These are phyloP conservation scores for Cylindrodendrum hubeiense DNA, from an alignment of 2,329 filamentous ascomycete species.

Conservation along the genomic window DNA sequence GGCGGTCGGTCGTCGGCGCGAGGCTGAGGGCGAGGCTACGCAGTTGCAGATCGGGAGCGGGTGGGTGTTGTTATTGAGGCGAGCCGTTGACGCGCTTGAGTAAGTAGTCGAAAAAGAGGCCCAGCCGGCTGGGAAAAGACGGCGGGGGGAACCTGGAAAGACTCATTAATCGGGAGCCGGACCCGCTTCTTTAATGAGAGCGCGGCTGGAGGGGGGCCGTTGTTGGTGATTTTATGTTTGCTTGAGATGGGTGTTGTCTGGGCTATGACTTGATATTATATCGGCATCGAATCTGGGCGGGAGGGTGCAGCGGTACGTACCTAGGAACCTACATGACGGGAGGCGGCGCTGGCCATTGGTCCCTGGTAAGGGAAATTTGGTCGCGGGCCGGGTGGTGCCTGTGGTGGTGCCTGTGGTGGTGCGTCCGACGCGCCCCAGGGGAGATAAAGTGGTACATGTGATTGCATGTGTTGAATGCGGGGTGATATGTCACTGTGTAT, in stretches of 20 bases:
- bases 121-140: slow-evolving; percentile 39
- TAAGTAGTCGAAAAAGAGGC: slow-evolving; percentile 23
- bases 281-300: slow-evolving; percentile 8
- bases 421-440: neutral
- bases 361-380: slow-evolving; percentile 11
- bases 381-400: slow-evolving; percentile 10
- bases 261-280: slow-evolving; percentile 18
- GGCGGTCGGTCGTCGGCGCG: slow-evolving; percentile 21
- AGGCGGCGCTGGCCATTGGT: neutral
- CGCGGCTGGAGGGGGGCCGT: neutral
- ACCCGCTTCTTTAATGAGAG: slow-evolving; percentile 4
- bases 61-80: slow-evolving; percentile 35
- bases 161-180: slow-evolving; percentile 26
- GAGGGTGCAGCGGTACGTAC: slow-evolving; percentile 3
- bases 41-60: slow-evolving; percentile 10
- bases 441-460: slow-evolving; percentile 4
- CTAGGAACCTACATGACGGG: neutral
- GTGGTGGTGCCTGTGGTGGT: neutral
- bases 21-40: slow-evolving; percentile 33
- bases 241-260: neutral
- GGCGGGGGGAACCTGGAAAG: slow-evolving; percentile 11
- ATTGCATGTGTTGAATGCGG: neutral
- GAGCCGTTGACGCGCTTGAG: slow-evolving; percentile 28
- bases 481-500: neutral
- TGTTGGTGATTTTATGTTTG: neutral